A percentile compares a stretch with the other conserved stretches of the same genome.
Conservation (phyloP, 441 rosid species). For the Manihot esculenta region DNA sequence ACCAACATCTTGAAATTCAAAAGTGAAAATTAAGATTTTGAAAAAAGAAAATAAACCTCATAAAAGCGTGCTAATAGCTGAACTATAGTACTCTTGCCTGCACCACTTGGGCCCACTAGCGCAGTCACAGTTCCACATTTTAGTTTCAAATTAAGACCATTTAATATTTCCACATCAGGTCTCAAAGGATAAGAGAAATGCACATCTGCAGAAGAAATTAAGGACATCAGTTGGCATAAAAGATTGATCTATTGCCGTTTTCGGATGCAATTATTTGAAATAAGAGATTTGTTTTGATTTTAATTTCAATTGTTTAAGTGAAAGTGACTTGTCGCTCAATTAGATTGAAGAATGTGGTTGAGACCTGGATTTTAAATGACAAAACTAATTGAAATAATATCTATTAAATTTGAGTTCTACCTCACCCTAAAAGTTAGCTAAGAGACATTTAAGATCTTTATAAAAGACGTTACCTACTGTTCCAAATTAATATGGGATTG, state of each 20-base stretch:
- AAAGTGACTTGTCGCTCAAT: too few relatives aligned
- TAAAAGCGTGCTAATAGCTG: slow-evolving; percentile 92
- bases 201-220: slow-evolving; percentile 57
- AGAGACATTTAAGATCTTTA: too few relatives aligned
- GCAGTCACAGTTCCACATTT: slow-evolving; percentile 87
- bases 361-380: too few relatives aligned
- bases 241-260: neutral
- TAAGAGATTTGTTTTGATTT: too few relatives aligned
- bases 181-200: slow-evolving; percentile 86
- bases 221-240: slow-evolving; percentile 10
- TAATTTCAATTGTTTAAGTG: too few relatives aligned
- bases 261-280: too few relatives aligned
- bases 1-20: neutral
- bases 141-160: slow-evolving; percentile 64
- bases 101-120: slow-evolving; percentile 93
- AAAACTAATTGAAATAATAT: too few relatives aligned
- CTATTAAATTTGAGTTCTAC: too few relatives aligned
- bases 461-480: too few relatives aligned
- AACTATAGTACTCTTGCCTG: slow-evolving; percentile 94
- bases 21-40: slow-evolving; percentile 9
- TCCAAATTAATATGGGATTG: too few relatives aligned
- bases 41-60: slow-evolving; percentile 49
- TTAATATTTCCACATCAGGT: slow-evolving; percentile 72
- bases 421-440: too few relatives aligned
- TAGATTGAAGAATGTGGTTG: too few relatives aligned